These are phyloP conservation scores for Pseudogymnoascus sp. DNA, from an alignment of 2,329 filamentous ascomycete species.

Conservation along the genomic window DNA sequence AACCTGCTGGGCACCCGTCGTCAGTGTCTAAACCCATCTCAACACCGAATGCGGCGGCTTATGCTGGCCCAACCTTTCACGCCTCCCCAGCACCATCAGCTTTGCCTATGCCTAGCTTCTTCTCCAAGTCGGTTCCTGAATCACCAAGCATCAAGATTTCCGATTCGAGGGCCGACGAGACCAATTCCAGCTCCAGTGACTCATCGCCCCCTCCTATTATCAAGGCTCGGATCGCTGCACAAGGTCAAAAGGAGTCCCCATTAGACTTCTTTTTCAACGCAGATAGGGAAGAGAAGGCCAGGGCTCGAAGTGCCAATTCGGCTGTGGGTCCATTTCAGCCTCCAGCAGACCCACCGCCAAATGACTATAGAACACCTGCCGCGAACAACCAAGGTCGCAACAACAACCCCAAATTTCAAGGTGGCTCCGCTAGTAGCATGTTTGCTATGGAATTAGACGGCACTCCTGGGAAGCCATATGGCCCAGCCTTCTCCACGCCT, in stretches of 20 bases:
- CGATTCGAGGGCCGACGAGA: conserved; percentile 20
- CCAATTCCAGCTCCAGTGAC: conserved; percentile 26
- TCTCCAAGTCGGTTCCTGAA: conserved; percentile 67
- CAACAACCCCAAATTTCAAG: conserved; percentile 36
- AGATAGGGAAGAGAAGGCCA: conserved; percentile 70
- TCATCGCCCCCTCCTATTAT: conserved; percentile 36
- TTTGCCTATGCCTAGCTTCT: conserved; percentile 84
- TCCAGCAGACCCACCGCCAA: conserved; percentile 32
- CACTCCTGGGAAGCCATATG: conserved; percentile 48
- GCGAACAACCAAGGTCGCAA: conserved; percentile 27
- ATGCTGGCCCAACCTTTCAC: conserved; percentile 91
- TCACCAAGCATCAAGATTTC: conserved; percentile 43
- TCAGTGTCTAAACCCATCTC: conserved; percentile 31
- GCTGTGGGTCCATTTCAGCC: conserved; percentile 46
- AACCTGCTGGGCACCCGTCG: conserved; percentile 18
- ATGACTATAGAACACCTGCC: conserved; percentile 27
- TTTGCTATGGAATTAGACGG: conserved; percentile 65
- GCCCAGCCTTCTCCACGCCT: conserved; percentile 62
- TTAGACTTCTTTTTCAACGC: conserved; percentile 88
- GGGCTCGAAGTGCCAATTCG: conserved; percentile 46
- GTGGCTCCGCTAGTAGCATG: conserved; percentile 46
- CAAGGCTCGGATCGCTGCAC: conserved; percentile 48
- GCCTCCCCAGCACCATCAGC: conserved; percentile 87
- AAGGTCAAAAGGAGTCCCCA: conserved; percentile 62
- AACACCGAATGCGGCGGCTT: conserved; percentile 49